Evolutionary conservation across 768 basidiomycete genomes (phyloP), one percentile per base, ranked within the genome.

Genomic region (Trametes elegans): DNA sequence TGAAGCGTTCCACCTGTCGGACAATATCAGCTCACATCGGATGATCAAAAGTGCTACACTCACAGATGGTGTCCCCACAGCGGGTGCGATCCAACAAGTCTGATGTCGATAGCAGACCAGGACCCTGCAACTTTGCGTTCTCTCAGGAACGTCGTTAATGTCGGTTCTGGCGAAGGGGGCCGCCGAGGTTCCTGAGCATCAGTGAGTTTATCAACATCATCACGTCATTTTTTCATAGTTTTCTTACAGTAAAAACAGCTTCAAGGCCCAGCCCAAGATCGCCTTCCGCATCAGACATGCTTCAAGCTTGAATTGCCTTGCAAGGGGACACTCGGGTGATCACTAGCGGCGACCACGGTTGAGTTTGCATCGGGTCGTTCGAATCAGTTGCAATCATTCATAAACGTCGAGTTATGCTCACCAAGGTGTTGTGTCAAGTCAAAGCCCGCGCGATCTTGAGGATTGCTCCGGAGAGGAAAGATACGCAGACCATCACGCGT

Each of bases 51-150:
- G 6, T 26, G 2, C 29, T n/a, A 2, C 2, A 63, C 75, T 56
- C 61, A 91, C 90, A 92, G 68, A 64, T 90, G 74, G 65, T 92
- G 88, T 1, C 82, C 90, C 90, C 90, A 93, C 4, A 93, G 72
- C 1, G 89, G 85, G 64, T 92, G 91, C 1, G 79, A 79, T 13
- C 91, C 91, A 0, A 93, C 88, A 7, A 93, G 76, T 55, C 81
- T 73, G 35, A 93, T 85, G 5, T 72, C 69, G 14, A 93, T 73
- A 29, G 75, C 32, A 11, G 24, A 31, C 29, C 26, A 24, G 36
- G 31, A 31, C 50, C 6, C 34, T 10, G 11, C 34, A 11, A 35
- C 4, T 4, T 35, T 3, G 9, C 10, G 35, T 16, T 61, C 56
- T 7, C 85, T 78, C 14, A 66, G 59, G 64, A 83, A 90, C 0